Evolutionary conservation across 2,329 filamentous ascomycete genomes (phyloP).

Genomic region (Fusarium pseudonygamai): DNA sequence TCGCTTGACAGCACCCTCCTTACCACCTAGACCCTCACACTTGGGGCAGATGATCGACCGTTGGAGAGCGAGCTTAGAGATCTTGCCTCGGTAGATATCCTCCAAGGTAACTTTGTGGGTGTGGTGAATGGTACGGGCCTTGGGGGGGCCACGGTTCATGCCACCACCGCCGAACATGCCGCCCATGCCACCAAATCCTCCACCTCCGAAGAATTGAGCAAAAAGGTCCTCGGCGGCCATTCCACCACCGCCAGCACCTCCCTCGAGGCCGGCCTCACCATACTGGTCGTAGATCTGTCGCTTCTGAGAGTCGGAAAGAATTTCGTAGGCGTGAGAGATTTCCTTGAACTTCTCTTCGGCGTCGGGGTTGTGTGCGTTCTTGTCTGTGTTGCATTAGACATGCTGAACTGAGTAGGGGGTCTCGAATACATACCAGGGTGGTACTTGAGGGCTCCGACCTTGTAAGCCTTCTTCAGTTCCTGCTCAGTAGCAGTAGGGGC

Average conservation of each 20-base stretch:
- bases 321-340: slow-evolving; percentile 93
- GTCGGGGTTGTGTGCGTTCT: slow-evolving; percentile 92
- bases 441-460: slow-evolving; percentile 82
- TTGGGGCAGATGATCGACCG: slow-evolving; percentile 97
- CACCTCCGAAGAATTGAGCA: slow-evolving; percentile 91
- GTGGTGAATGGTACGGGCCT: slow-evolving; percentile 97
- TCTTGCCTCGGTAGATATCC: slow-evolving; percentile 97
- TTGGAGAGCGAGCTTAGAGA: slow-evolving; percentile 96
- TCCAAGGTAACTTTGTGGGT: slow-evolving; percentile 98
- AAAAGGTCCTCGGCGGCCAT: slow-evolving; percentile 98
- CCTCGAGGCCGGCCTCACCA: slow-evolving; percentile 95
- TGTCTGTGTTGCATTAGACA: slow-evolving; percentile 68
- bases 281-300: slow-evolving; percentile 94
- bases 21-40: slow-evolving; percentile 93
- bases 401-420: not conserved
- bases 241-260: slow-evolving; percentile 79
- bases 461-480: slow-evolving; percentile 92
- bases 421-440: slow-evolving; percentile 74
- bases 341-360: slow-evolving; percentile 99
- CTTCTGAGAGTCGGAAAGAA: slow-evolving; percentile 92
- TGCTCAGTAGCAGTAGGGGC: slow-evolving; percentile 80
- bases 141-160: slow-evolving; percentile 80
- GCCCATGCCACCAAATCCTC: slow-evolving; percentile 65
- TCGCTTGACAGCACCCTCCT: slow-evolving; percentile 96
- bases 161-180: slow-evolving; percentile 76